Evolutionary conservation across 139 green algal species (phyloP), one percentile per base, ranked within the genome.

Genomic region (Micromonas commoda): DNA sequence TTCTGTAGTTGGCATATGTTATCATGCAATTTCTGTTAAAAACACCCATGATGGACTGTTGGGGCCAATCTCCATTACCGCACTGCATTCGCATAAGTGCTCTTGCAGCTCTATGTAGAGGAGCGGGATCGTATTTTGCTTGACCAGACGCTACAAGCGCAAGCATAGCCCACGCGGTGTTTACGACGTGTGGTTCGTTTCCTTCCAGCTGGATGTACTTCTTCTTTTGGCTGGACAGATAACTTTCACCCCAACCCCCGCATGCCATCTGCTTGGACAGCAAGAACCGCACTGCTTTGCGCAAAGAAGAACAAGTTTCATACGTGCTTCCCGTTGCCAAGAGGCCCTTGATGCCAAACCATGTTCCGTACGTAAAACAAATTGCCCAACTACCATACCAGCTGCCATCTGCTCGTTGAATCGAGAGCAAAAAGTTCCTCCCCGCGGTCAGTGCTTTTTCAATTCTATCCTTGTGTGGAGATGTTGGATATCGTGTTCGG

Each of bases 11-110:
- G 26, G 93, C 88, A 73, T 98, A 99, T 0, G 90, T 95, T 86
- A 99, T 99, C 92, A 97, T 97, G 89, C 93, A 99, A 87, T 99
- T 99, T 80, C 90, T 87, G 87, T 99, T 99, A 91, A 99, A 99
- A 2, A 99, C 96, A 32, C 95, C 96, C 57, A 86, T 96, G 86
- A 99, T 99, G 78, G 91, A 86, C 90, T 99, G 93, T 88, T 99
- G 95, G 26, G 96, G 96, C 90, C 93, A 99, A 85, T 98, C 95
- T 6, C 94, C 96, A 45, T 73, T 85, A 5, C 77, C 26, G 79
- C 85, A 65, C 87, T 97, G 92, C 68, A 31, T 53, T 24, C 60
- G 32, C 60, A 93, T 68, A 13, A 96, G 81, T 64, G 85, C 88
- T 20, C 72, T 37, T 0, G 89, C 90, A 3, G 73, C 89, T 39